These are phyloP conservation scores for Panellus pusillus DNA, from an alignment of 768 basidiomycete genomes.

Conservation along the genomic window DNA sequence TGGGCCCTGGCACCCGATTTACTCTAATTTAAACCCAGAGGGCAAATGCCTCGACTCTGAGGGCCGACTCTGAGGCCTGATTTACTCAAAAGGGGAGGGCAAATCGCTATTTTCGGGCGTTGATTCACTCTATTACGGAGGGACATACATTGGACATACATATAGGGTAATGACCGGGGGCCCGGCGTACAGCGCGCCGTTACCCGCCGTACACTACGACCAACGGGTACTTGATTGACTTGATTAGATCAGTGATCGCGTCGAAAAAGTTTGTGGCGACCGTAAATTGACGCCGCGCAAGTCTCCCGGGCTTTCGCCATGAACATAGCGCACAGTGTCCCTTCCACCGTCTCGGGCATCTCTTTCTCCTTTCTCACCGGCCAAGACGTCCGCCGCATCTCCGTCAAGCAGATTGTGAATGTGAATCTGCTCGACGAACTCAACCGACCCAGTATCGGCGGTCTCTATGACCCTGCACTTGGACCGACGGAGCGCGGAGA, in stretches of 20 bases:
- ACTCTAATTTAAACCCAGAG: too few species aligned
- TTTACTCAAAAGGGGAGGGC: too few species aligned
- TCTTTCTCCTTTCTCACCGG: conserved; percentile 93
- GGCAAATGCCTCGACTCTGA: too few species aligned
- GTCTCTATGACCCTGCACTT: conserved; percentile 92
- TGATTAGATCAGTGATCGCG: neutral
- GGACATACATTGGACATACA: too few species aligned
- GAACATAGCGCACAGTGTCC: conserved; percentile 90
- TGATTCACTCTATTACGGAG: too few species aligned
- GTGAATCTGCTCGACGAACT: conserved; percentile 91
- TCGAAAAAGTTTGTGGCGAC: neutral
- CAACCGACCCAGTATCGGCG: conserved; percentile 87
- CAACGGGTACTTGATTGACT: neutral
- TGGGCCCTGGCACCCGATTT: too few species aligned
- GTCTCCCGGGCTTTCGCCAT: conserved; percentile 38
- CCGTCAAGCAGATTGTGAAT: conserved; percentile 97
- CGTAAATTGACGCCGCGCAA: neutral
- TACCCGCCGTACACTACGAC: neutral
- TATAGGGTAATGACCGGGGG: too few species aligned
- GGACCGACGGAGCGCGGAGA: conserved; percentile 89
- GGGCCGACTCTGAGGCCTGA: too few species aligned
- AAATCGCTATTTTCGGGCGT: too few species aligned
- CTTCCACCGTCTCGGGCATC: conserved; percentile 79
- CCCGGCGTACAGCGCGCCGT: too few species aligned
- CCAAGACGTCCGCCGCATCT: conserved; percentile 87